Base-by-base conservation (phyloP, 257 asterid species). In the Fraxinus anomala region DNA sequence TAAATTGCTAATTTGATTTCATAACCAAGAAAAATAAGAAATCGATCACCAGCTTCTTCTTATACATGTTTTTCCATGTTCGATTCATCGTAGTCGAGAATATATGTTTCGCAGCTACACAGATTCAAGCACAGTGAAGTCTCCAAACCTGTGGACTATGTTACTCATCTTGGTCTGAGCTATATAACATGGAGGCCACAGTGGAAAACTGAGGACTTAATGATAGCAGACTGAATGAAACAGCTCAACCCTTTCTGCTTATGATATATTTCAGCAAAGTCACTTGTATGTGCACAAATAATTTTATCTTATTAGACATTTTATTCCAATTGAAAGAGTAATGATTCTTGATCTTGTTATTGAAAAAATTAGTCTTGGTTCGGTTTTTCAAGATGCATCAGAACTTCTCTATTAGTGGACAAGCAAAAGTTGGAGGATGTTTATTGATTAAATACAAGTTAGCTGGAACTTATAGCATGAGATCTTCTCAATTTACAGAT, bases 61-160 rank as follows among this genome's bases (percentile, higher is more conserved):
- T 83, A 77, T 83, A 71, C 79, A 65, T 70, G 30, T 73, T 85
- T 81, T 67, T 76, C 80, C 77, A 85, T 73, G 80, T 59, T 77
- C 42, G 69, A 63, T 54, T 59, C 9, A 75, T 24, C 34, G 54
- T 63, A 67, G 47, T 51, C 31, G 73, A 84, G 73, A 74, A 37
- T 65, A 17, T 30, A 19, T 17, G 31, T 5, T 12, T 39, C 28
- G 26, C 16, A 3, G 24, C 28, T 79, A 72, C 71, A 28, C 49
- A 37, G 68, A 66, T 34, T 82, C 6, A 49, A n/a, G 17, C 76
- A 63, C 54, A 63, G 40, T 23, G 67, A 77, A 75, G 34, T 37
- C 82, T 30, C 67, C 66, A 39, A 83, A 21, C 47, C 63, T 72
- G 78, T 73, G 78, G 82, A 72, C 82, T 74, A 37, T 76, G 78